Base-by-base conservation (phyloP, 441 rosid species). In the Bruguiera hainesii region DNA sequence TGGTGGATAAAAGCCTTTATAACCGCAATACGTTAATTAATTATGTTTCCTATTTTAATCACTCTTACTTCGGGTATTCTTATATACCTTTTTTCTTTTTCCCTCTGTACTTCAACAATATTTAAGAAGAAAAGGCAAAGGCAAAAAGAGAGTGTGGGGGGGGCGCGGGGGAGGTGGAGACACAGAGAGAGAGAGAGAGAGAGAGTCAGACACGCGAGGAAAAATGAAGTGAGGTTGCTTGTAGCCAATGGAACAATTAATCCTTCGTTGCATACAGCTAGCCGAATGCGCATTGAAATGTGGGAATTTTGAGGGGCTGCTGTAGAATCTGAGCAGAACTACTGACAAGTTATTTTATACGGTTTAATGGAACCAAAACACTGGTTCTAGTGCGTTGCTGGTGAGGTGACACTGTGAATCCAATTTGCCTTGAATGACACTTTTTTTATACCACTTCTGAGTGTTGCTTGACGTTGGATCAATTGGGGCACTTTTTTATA, bases 161-260 rank as follows among this genome's bases (percentile, higher is more conserved):
- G 7, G 69, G 73, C 71, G 52, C 25, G 63, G 7, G 23, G 65
- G 37, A 57, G 31, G 61, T 63, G 51, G 69, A 75, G 26, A 26
- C 26, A 23, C 1, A 0, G 78, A 75, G 80, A 23, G 23, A 0
- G 78, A 75, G 80, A 74, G 82, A 21, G 84, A 76, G 71, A 42
- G 46, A 37, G 46, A 37, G 15, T 10, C 1, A 37, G 11, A 2
- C 15, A 9, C 46, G 46, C 0, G 46, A 60, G 67, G 83, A 78
- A 72, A 71, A 69, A 58, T 53, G 59, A 58, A 65, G 53, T 23
- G 62, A 48, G 70, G 66, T 73, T 56, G 26, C 65, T 66, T 72
- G 61, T 46, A 26, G 52, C 35, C 48, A 23, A 56, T 50, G 60
- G 35, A 53, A 63, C 50, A 21, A 55, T 6, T n/a, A 30, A 21